Base-by-base conservation (phyloP, 768 basidiomycete species). In the Leccinum arenicola region DNA sequence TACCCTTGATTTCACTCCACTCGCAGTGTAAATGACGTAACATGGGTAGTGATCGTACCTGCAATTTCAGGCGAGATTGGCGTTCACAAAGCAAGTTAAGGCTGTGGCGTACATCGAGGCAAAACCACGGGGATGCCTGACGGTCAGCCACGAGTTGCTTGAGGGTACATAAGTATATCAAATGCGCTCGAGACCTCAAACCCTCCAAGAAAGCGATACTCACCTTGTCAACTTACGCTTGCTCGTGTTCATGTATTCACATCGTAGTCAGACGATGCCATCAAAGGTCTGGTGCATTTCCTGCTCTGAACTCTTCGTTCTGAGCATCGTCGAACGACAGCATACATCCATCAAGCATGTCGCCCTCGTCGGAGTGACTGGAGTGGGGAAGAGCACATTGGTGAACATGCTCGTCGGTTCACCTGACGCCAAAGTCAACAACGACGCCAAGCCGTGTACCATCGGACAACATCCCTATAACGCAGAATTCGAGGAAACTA, bases 361-460 rank as follows among this genome's bases (percentile, higher is more conserved):
- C 27, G 27, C 27, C 27, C 21, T 67, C 54, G 62, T 58, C 29
- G 62, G 65, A 29, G 8, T 36, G 14, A 62, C 63, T 2, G 61
- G 65, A 4, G 62, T 36, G 15, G 58, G 65, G 51, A 63, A 65
- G 61, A 59, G 61, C 40, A 66, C 65, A 4, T 29, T 61, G 14
- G 59, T 64, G 19, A 66, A 67, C 19, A 29, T 67, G 43, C 59
- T 67, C 45, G 23, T 9, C 6, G 57, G 40, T 21, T 47, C 47
- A 15, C 3, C 14, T 27, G 3, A 9, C 6, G 63, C 63, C 29
- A 15, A 40, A 12, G 56, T 48, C 8, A 59, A 15, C 55, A 65
- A 59, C 49, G 40, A 66, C 15, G 62, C 1, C 40, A 3, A 1
- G 5, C 60, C 57, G 7, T 61, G 59, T 36, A 65, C 63, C 11